phyloP scores from a whole-genome alignment of 805 yeast species.

The Nakazawaea anatomiae region DNA sequence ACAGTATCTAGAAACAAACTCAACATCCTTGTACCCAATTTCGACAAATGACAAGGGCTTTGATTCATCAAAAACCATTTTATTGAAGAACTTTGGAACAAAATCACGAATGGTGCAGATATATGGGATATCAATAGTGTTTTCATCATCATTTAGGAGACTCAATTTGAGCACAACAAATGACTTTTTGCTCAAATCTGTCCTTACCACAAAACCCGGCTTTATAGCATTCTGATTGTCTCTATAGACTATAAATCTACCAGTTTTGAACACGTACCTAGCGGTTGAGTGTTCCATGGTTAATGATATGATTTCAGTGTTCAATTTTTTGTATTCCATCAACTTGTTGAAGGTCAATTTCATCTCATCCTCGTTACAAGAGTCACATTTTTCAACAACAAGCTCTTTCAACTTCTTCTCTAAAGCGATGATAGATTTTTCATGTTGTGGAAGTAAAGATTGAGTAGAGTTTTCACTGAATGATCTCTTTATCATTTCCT shows the following conservation, averaged over 20 bases:
- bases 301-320: conserved; percentile 40
- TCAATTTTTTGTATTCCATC: conserved; percentile 37
- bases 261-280: conserved; percentile 43
- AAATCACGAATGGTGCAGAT: conserved; percentile 27
- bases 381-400: conserved; percentile 28
- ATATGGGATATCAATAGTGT: conserved; percentile 29
- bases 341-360: conserved; percentile 39
- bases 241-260: conserved; percentile 54
- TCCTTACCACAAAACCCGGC: conserved; percentile 53
- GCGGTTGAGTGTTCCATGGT: conserved; percentile 41
- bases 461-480: conserved; percentile 90
- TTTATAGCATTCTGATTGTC: conserved; percentile 25
- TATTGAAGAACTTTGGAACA: conserved; percentile 28
- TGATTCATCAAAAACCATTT: conserved; percentile 18
- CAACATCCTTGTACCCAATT: conserved; percentile 35
- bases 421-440: conserved; percentile 52
- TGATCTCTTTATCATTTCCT: conserved; percentile 95
- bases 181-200: conserved; percentile 25
- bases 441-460: conserved; percentile 79
- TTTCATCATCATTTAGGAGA: conserved; percentile 29
- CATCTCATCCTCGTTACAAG: conserved; percentile 33
- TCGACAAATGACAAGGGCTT: conserved; percentile 21
- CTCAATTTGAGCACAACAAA: conserved; percentile 39
- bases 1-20: conserved; percentile 34
- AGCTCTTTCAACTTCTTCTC: conserved; percentile 38